Conservation (phyloP, 805 yeast genomes). For the Kuraishia floccosa region DNA sequence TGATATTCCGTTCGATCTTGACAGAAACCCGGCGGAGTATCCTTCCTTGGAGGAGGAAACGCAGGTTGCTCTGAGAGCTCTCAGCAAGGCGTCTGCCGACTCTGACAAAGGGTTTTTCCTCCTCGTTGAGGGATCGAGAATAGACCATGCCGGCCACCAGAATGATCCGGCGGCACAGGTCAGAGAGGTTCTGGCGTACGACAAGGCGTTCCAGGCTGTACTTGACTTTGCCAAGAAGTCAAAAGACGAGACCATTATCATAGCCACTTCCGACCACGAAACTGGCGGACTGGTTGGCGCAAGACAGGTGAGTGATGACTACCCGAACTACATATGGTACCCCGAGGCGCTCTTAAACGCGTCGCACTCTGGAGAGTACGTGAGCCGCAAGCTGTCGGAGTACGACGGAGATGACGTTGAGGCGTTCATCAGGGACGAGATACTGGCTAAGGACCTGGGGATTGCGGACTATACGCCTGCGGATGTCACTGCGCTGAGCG, state of each 20-base stretch:
- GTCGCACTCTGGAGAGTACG: conserved; percentile 67
- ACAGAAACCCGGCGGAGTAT: conserved; percentile 45
- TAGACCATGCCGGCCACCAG: conserved; percentile 91
- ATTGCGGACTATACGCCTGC: conserved; percentile 40
- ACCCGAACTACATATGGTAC: conserved; percentile 84
- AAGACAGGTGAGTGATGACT: conserved; percentile 52
- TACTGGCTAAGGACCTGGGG: conserved; percentile 58
- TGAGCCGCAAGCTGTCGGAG: conserved; percentile 33
- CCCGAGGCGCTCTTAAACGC: conserved; percentile 68
- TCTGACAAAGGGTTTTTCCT: conserved; percentile 80
- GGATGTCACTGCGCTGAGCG: conserved; percentile 38
- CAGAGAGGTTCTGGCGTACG: conserved; percentile 81
- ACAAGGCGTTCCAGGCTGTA: conserved; percentile 69
- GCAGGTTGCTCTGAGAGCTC: conserved; percentile 57
- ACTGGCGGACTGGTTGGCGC: conserved; percentile 92
- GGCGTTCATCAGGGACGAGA: conserved; percentile 36
- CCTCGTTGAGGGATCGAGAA: conserved; percentile 83
- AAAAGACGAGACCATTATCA: conserved; percentile 65
- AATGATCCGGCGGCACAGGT: conserved; percentile 95
- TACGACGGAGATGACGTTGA: conserved; percentile 21
- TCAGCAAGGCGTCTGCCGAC: conserved; percentile 54
- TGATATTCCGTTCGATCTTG: conserved; percentile 81
- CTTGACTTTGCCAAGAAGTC: conserved; percentile 54
- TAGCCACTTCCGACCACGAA: conserved; percentile 89
- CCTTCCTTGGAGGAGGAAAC: conserved; percentile 81